Conservation (phyloP, 2,329 filamentous ascomycete genomes). For the Phialophora verrucosa region DNA sequence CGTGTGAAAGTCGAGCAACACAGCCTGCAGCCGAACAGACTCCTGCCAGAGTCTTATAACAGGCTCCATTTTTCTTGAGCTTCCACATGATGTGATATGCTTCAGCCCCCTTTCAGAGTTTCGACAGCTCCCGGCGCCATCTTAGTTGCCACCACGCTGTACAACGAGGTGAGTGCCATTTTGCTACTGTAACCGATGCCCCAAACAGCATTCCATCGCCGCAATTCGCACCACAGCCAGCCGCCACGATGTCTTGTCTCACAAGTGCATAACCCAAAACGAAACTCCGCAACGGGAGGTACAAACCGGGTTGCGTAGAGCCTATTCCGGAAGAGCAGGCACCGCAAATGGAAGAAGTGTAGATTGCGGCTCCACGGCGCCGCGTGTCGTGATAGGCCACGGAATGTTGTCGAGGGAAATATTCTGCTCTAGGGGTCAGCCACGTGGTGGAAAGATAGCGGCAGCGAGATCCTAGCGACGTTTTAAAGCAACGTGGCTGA, state of each 20-base stretch:
- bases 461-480: not conserved
- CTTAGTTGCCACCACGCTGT: not conserved
- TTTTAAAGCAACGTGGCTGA: conserved; percentile 4
- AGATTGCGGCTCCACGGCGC: not conserved
- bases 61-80: not conserved
- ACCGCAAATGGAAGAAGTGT: not conserved
- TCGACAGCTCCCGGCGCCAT: not conserved
- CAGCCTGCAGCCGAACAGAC: not conserved
- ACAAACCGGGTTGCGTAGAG: not conserved
- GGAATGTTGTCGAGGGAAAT: not conserved
- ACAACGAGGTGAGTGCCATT: not conserved
- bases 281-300: not conserved
- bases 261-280: conserved; percentile 4
- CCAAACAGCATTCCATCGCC: not conserved
- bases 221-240: not conserved
- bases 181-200: not conserved
- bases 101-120: not conserved
- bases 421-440: not conserved
- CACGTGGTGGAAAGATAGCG: not conserved
- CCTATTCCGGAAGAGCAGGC: not conserved
- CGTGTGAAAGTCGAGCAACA: not conserved
- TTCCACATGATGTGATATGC: not conserved
- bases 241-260: conserved; percentile 3
- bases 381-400: not conserved
- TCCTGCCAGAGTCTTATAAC: not conserved